Evolutionary conservation across 139 green algal genomes (phyloP), one percentile per base, ranked within the genome.

Genomic region (Spirogloea muscicola): DNA sequence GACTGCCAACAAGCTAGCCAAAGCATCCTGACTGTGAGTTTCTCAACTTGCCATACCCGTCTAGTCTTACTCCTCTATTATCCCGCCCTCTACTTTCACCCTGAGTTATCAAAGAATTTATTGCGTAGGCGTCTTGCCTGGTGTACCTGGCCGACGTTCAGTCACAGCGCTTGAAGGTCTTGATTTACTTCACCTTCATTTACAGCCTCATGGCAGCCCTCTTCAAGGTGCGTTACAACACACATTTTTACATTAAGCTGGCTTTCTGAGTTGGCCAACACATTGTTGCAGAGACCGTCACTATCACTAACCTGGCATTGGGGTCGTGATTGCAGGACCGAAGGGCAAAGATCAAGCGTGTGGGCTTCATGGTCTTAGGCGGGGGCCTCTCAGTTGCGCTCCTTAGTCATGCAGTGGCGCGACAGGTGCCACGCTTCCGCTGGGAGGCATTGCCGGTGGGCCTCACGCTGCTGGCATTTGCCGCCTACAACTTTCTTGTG

Each of bases 401-500:
- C 21, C 21, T 21, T 31, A 21, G 46, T 21, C 21, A 55, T 21
- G 21, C 21, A 21, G 21, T 55, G 46, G 21, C 46, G 21, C 21
- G 46, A 55, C 21, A 55, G 46, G 46, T 21, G 21, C 46, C 46
- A 21, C 21, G 46, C 21, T 31, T 55, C 46, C 21, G 21, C 21
- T 55, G 46, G 46, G 21, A 21, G 21, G 46, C 21, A 21, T 21
- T 55, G 21, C 46, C 46, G 21, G 21, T 55, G 21, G 21, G 21
- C 21, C 21, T 55, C 46, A 21, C 21, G 21, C 46, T 55, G 46
- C 21, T 55, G 21, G 46, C 21, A 55, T 55, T 31, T 55, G 46
- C 46, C 21, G 46, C 46, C 21, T 55, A 55, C 57, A 65, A 65
- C 57, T 16, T 65, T 16, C 29, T 65, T 16, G 16, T 49, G 29